Percentiles rank a stretch among this genome's conserved stretches.
Conservation (phyloP, 2,329 filamentous ascomycete species). For the Apiospora arundinis region DNA sequence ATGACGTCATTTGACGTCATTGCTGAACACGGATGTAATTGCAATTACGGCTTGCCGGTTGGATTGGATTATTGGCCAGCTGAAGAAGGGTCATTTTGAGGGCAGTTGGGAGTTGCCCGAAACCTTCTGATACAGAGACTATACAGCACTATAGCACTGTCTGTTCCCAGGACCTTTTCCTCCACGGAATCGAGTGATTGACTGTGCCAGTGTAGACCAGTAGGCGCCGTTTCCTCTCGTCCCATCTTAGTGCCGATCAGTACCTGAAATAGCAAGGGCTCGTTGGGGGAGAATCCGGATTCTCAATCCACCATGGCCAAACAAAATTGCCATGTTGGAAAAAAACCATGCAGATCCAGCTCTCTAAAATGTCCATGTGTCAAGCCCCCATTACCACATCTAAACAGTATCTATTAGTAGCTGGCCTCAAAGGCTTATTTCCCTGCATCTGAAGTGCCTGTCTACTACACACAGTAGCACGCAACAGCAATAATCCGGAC, state of each 20-base stretch:
- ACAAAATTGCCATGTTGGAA: constrained; percentile 14
- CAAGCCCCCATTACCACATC: neutral
- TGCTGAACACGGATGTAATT: neutral
- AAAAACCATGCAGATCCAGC: constrained; percentile 7
- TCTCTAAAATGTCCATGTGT: neutral
- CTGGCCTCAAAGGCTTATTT: neutral
- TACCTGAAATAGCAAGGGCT: neutral
- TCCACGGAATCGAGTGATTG: neutral
- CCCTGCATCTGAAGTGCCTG: too few relatives aligned
- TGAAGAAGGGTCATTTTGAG: neutral
- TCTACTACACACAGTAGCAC: neutral
- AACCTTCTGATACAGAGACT: neutral
- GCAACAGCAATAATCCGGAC: too few relatives aligned
- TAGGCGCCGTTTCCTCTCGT: neutral
- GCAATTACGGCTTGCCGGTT: too few relatives aligned
- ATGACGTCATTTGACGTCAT: neutral
- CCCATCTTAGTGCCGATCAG: constrained; percentile 8
- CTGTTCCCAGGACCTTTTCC: neutral
- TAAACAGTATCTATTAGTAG: neutral
- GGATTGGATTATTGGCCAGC: neutral
- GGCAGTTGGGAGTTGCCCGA: neutral
- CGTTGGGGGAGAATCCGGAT: neutral
- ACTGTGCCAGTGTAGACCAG: neutral
- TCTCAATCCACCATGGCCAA: constrained; percentile 3
- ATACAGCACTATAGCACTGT: neutral